A percentile compares a stretch with the other conserved stretches of the same genome.
phyloP scores from a whole-genome alignment of 2,329 filamentous ascomycete species.

The Colletotrichum lentis region DNA sequence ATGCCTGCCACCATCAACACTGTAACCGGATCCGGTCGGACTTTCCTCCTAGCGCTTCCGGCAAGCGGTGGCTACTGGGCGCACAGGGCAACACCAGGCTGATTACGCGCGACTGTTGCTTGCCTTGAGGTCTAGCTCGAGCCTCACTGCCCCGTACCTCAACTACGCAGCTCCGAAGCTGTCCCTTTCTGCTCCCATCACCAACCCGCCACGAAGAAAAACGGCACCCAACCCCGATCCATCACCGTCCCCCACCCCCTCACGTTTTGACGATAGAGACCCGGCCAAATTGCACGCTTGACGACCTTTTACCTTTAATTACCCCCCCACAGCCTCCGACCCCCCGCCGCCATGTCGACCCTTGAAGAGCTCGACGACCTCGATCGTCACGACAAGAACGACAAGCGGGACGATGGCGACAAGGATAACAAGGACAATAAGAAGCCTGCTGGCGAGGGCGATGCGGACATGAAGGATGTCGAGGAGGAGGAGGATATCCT shows the following conservation, averaged over 20 bases:
- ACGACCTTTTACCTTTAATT: conserved; percentile 9
- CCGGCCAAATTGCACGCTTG: conserved; percentile 8
- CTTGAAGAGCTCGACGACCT: conserved; percentile 92
- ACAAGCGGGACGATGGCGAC: conserved; percentile 58
- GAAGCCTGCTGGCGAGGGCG: conserved; percentile 64
- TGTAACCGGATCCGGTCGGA: conserved; percentile 35
- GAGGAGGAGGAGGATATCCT: conserved; percentile 79
- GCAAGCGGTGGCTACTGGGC: conserved; percentile 18
- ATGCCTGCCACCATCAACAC: neutral
- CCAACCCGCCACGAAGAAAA: conserved; percentile 25
- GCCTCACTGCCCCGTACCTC: conserved; percentile 24
- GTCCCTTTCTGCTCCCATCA: conserved; percentile 36
- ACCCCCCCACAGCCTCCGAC: conserved; percentile 10
- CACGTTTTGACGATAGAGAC: conserved; percentile 15
- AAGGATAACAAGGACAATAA: conserved; percentile 48
- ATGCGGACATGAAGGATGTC: conserved; percentile 91
- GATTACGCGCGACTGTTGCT: conserved; percentile 41
- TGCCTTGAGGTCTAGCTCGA: conserved; percentile 39
- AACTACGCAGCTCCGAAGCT: conserved; percentile 38
- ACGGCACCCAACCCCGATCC: neutral
- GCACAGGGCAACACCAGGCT: conserved; percentile 40
- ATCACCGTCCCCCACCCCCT: conserved; percentile 1
- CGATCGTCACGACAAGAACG: conserved; percentile 80
- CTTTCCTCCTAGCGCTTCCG: conserved; percentile 38
- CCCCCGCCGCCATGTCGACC: conserved; percentile 74